Evolutionary conservation across 1,284 basidiomycete genomes (phyloP), one percentile per base, ranked within the genome.

Genomic region (Macrocystidia cucumis): DNA sequence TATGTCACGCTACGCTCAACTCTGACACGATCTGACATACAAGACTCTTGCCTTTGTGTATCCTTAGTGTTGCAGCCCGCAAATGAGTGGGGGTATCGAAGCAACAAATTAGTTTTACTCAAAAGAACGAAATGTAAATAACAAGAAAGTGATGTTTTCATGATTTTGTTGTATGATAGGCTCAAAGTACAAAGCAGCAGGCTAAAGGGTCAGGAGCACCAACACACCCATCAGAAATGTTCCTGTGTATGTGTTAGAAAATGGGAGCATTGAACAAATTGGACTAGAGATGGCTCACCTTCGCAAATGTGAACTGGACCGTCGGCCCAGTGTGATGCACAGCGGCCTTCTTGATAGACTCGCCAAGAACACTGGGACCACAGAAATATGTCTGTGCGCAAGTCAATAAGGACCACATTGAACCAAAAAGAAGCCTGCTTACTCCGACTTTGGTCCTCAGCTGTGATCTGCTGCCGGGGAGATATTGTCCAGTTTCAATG

Each of bases 391-490:
- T 86, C 80, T 83, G 47, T 11, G n/a, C 35, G 23, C 33, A 38
- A 30, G 18, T 30, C n/a, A 27, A 20, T 14, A 40, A 18, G 26
- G 34, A 32, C 13, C 16, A 2, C 30, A 18, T 18, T 34, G 7
- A 32, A 21, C 13, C 14, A 9, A 41, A 11, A 34, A 14, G 16
- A 35, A 5, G 23, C n/a, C 6, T 33, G 66, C 79, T 55, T 55
- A 89, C 84, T 26, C 77, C 85, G 44, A 92, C 82, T 55, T 73
- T 86, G 29, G 83, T 89, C 62, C 76, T 86, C 33, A 90, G 60
- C 45, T 85, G 83, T 5, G 80, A 70, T 43, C 79, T 81, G 45
- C 69, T 70, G 23, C 87, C 86, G 11, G 84, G 78, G 24, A 91
- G 63, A 54, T 91, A 91, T 40, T 74, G 74, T 11, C 87, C 87